Base-by-base conservation (phyloP, 768 basidiomycete species). In the Tricholoma bakamatsutake region DNA sequence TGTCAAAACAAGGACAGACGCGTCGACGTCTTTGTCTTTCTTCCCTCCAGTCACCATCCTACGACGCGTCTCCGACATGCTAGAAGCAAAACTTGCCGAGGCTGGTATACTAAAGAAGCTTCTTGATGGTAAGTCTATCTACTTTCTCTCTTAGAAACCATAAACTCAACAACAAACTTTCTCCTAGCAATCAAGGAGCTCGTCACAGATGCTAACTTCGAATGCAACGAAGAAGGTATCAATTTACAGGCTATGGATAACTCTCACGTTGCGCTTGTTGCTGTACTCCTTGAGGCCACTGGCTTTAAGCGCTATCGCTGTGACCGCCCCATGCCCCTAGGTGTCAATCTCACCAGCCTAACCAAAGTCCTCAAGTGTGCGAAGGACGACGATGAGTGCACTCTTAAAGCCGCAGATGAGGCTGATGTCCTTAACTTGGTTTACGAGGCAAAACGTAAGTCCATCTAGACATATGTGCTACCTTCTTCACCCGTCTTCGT, bases 181-280 rank as follows among this genome's bases (percentile, higher is more conserved):
- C n/a, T n/a, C 61, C n/a, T 39, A 98, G 96, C 95, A 54, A 84
- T 98, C 82, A 98, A 97, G 72, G 97, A 98, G 68, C 85, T 98
- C 47, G 95, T 99, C 47, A 85, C 93, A 5, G 97, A 98, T 68
- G 95, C 93, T 67, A 98, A 98, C 72, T 97, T 98, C 64, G 90
- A 96, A 66, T 98, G 96, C 71, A 91, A 85, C 58, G 96, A 99
- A 61, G 93, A 95, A 61, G 97, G 95, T 33, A 87, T 99, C 62
- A 83, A 83, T 53, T 81, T 99, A 4, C 96, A 98, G 76, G 97
- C 96, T 3, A 99, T 98, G 96, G 97, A 98, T 76, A 98, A 98
- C 80, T 97, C 96, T 2, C 96, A 98, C 72, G 96, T 99, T 65
- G 97, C 96, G 1, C 89, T 98, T 61, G 96, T 99, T 39, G 77